Evolutionary conservation across 129 eudicot genomes (phyloP).

Genomic region (Ambrosia trifida): DNA sequence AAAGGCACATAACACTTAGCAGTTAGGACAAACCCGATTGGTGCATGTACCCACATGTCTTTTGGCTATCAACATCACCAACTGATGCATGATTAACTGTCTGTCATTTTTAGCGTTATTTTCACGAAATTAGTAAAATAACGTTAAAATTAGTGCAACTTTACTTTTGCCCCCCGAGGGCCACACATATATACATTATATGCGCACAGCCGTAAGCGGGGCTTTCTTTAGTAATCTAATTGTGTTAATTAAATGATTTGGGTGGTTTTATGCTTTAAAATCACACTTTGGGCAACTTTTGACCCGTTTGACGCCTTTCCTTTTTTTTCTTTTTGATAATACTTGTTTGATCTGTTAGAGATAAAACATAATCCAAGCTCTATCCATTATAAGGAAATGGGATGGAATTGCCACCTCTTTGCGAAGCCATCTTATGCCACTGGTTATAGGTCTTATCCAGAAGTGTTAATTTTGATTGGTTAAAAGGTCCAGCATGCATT

Average conservation of each 20-base stretch:
- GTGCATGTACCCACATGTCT: too few relatives aligned
- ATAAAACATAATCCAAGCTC: background rate
- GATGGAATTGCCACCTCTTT: background rate
- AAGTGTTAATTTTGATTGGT: background rate
- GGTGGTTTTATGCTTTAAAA: background rate
- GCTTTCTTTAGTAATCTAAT: background rate
- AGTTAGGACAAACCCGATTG: too few relatives aligned
- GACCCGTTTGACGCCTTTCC: background rate
- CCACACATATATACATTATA: too few relatives aligned
- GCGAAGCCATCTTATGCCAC: background rate
- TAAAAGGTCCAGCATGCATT: slow-evolving; percentile 3
- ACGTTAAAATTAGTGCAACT: too few relatives aligned
- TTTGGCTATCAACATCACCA: too few relatives aligned
- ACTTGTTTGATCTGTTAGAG: background rate
- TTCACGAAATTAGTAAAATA: too few relatives aligned
- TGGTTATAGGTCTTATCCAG: background rate
- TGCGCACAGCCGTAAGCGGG: too few relatives aligned
- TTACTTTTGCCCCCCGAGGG: too few relatives aligned
- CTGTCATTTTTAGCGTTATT: too few relatives aligned
- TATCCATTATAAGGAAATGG: background rate
- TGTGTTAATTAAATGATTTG: background rate
- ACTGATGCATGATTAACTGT: too few relatives aligned
- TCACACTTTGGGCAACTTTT: background rate
- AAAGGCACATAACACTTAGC: too few relatives aligned
- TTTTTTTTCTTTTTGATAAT: background rate